Base-by-base conservation (phyloP, 805 yeast species). In the Ogataea trehaloabstinens region DNA sequence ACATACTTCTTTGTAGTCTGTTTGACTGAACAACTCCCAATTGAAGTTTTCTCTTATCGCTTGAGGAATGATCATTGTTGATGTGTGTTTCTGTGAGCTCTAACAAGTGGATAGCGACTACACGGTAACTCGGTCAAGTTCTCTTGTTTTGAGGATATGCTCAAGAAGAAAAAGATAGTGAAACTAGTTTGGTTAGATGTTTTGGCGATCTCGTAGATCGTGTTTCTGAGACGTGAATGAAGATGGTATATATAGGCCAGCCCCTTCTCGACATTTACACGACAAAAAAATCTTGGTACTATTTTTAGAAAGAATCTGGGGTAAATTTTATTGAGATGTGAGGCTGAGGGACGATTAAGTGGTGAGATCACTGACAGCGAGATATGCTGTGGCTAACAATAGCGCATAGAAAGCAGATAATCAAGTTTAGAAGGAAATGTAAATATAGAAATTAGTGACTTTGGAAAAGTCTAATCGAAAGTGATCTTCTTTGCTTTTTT, bases 401-500 rank as follows among this genome's bases (percentile, higher is more conserved):
- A n/a, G n/a, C n/a, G 12, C 25, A 22, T 22, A 22, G 25, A 12
- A 8, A 22, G 12, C 25, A 22, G 25, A 22, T 22, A 22, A 22
- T n/a, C n/a, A n/a, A n/a, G n/a, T n/a, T n/a, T n/a, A n/a, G n/a
- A n/a, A n/a, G n/a, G 25, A 22, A 12, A 22, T 22, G 12, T 22
- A 8, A 22, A 12, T 22, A 8, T 12, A 8, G 12, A 8, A 22
- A 22, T 22, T 22, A 22, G 25, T 22, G 12, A 22, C 25, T 8
- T 22, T 8, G 25, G 12, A 12, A 8, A 8, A 7, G 20, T 19
- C 46, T 61, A 74, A 49, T 76, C 81, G 49, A 93, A 91, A 53
- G 88, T 88, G 55, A 91, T 87, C 74, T 93, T 93, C 67, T 87
- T 93, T 42, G 90, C 90, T 56, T 81, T 79, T 61, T 82, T 80